Percentiles rank a stretch among this genome's conserved stretches.
Evolutionary conservation across 345 rosid species (phyloP).

Genomic region (Brassica cretica): DNA sequence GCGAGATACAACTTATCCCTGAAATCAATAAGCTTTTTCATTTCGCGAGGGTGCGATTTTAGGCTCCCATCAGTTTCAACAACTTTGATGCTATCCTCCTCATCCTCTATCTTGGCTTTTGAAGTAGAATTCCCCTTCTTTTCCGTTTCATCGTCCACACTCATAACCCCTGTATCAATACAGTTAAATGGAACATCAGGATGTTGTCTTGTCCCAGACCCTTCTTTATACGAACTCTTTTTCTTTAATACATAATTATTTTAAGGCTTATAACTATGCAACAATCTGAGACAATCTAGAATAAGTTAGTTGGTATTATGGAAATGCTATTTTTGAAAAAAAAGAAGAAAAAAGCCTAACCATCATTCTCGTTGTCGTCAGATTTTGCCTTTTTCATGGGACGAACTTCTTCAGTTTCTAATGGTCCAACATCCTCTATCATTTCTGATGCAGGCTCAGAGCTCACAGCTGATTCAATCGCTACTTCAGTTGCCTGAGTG

Average conservation of each 20-base stretch:
- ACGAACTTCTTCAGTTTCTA: slow-evolving; percentile 48
- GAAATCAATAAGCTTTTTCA: slow-evolving; percentile 76
- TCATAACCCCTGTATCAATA: slow-evolving; percentile 43
- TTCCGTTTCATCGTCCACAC: slow-evolving; percentile 30
- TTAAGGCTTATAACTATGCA: not conserved
- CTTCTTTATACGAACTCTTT: not conserved
- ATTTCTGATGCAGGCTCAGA: too few species aligned
- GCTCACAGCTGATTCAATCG: too few species aligned
- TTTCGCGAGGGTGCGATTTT: slow-evolving; percentile 74
- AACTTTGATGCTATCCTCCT: slow-evolving; percentile 29
- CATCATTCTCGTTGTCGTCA: slow-evolving; percentile 40
- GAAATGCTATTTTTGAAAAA: not conserved
- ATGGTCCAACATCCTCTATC: slow-evolving; percentile 36
- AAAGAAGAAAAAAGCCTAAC: slow-evolving; percentile 39
- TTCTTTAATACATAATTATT: not conserved
- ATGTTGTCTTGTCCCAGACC: not conserved
- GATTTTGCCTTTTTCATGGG: slow-evolving; percentile 76
- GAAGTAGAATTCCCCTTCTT: slow-evolving; percentile 30
- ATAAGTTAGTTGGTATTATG: not conserved
- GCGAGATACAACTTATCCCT: slow-evolving; percentile 90
- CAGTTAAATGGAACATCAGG: slow-evolving; percentile 18
- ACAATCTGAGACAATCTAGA: not conserved
- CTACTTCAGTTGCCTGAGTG: slow-evolving; percentile 35
- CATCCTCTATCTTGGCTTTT: slow-evolving; percentile 35
- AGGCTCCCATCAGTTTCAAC: slow-evolving; percentile 59